These are phyloP conservation scores for Clavariopsis aquatica DNA, from an alignment of 495 filamentous ascomycete species.

Conservation along the genomic window DNA sequence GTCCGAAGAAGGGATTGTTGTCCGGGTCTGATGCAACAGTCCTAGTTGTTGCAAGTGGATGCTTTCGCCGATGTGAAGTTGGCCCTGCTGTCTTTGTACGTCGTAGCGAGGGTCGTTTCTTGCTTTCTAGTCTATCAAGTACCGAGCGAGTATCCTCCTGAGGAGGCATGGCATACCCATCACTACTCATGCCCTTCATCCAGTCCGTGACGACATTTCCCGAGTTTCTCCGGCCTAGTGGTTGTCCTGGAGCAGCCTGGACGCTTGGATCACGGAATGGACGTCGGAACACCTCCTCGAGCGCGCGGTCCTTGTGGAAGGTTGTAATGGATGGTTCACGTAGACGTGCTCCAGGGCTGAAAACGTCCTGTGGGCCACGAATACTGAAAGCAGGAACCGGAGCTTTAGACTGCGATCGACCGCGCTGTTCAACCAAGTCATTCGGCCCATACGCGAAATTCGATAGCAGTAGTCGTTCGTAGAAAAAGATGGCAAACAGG, in stretches of 20 bases:
- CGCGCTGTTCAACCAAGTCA: conserved; percentile 62
- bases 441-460: conserved; percentile 70
- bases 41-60: conserved; percentile 55
- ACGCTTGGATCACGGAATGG: conserved; percentile 55
- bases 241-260: conserved; percentile 48
- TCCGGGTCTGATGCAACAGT: conserved; percentile 63
- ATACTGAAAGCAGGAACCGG: conserved; percentile 41
- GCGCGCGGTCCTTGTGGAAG: conserved; percentile 80
- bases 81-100: conserved; percentile 32
- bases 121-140: conserved; percentile 59
- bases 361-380: conserved; percentile 54
- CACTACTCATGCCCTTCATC: conserved; percentile 74
- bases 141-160: conserved; percentile 61
- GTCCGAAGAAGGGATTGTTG: conserved; percentile 42
- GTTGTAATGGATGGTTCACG: conserved; percentile 82
- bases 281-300: conserved; percentile 88
- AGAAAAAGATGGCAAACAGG: conserved; percentile 78
- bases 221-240: conserved; percentile 61
- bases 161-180: conserved; percentile 64
- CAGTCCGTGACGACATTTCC: conserved; percentile 77
- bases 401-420: conserved; percentile 39
- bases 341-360: conserved; percentile 66
- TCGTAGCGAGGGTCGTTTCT: conserved; percentile 44
- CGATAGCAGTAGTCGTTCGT: conserved; percentile 76
- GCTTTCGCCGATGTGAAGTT: conserved; percentile 40